phyloP scores from a whole-genome alignment of 805 yeast species.

The Brettanomyces sp. region DNA sequence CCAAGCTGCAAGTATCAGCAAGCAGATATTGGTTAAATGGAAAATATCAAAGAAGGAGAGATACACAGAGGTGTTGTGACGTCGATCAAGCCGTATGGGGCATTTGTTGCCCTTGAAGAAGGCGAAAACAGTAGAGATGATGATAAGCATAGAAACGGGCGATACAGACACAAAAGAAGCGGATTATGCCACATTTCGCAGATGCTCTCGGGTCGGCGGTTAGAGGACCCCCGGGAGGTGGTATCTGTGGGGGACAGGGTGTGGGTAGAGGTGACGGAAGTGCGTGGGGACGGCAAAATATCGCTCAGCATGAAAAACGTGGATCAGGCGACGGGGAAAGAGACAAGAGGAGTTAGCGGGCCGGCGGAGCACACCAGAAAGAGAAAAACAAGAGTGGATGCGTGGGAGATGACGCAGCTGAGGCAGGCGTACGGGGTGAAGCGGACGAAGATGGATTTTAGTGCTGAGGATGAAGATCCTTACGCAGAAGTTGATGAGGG shows the following conservation, averaged over 20 bases:
- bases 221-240: conserved; percentile 50
- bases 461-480: conserved; percentile 20
- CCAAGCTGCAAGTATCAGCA: too few relatives aligned
- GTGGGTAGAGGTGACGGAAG: conserved; percentile 45
- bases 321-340: conserved; percentile 57
- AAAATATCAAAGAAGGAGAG: conserved; percentile 21
- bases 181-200: conserved; percentile 79
- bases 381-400: conserved; percentile 32
- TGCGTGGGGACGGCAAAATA: conserved; percentile 36
- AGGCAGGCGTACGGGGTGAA: conserved; percentile 29
- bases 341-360: background rate
- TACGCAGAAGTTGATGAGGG: conserved; percentile 20
- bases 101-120: conserved; percentile 48
- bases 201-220: conserved; percentile 36
- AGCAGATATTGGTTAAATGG: background rate
- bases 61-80: conserved; percentile 55
- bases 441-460: conserved; percentile 5
- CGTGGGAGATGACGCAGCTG: conserved; percentile 83
- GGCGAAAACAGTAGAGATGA: conserved; percentile 7
- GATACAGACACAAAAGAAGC: conserved; percentile 20
- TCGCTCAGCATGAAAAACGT: conserved; percentile 61
- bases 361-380: background rate
- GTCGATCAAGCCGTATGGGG: conserved; percentile 63
- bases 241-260: conserved; percentile 51
- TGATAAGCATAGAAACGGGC: conserved; percentile 5